A percentile compares a stretch with the other conserved stretches of the same genome.
Evolutionary conservation across 2,329 filamentous ascomycete species (phyloP).

Genomic region (Stemphylium lycopersici): DNA sequence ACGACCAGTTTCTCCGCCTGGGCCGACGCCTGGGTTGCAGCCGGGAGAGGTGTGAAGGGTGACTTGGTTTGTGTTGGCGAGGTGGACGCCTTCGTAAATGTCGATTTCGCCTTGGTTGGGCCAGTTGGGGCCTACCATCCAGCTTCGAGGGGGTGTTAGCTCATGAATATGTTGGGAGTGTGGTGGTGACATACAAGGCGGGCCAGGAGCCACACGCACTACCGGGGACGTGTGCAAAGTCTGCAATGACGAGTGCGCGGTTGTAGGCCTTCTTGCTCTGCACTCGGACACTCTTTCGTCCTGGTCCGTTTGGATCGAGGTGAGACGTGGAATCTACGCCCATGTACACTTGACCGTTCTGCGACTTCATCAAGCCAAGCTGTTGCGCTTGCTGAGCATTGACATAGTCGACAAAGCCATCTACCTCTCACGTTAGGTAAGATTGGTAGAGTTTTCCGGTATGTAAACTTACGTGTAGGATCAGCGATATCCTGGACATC

Average conservation of each 20-base stretch:
- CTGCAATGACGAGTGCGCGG: constrained; percentile 47
- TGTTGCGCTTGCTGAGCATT: constrained; percentile 40
- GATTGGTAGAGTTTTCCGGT: neutral
- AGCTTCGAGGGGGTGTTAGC: constrained; percentile 21
- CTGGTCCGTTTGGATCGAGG: constrained; percentile 42
- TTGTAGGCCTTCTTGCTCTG: constrained; percentile 47
- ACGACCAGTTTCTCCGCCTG: constrained; percentile 41
- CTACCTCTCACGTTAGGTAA: constrained; percentile 11
- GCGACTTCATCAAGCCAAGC: constrained; percentile 39
- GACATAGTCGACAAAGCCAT: constrained; percentile 50
- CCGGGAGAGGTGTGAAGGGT: constrained; percentile 47
- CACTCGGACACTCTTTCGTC: constrained; percentile 46
- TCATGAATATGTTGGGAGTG: constrained; percentile 9
- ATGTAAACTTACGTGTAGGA: constrained; percentile 39
- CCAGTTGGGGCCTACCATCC: constrained; percentile 50
- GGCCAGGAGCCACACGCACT: constrained; percentile 49
- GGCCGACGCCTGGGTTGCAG: constrained; percentile 41
- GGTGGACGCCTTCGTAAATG: constrained; percentile 48
- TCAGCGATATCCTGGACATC: constrained; percentile 44
- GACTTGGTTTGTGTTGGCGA: constrained; percentile 45
- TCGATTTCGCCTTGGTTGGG: constrained; percentile 48
- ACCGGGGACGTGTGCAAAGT: constrained; percentile 49
- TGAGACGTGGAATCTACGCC: constrained; percentile 43
- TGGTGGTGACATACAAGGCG: constrained; percentile 39
- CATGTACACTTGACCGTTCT: constrained; percentile 47